Evolutionary conservation across 202 grass and related monocot species (phyloP).

Genomic region (Alloteropsis angusta): DNA sequence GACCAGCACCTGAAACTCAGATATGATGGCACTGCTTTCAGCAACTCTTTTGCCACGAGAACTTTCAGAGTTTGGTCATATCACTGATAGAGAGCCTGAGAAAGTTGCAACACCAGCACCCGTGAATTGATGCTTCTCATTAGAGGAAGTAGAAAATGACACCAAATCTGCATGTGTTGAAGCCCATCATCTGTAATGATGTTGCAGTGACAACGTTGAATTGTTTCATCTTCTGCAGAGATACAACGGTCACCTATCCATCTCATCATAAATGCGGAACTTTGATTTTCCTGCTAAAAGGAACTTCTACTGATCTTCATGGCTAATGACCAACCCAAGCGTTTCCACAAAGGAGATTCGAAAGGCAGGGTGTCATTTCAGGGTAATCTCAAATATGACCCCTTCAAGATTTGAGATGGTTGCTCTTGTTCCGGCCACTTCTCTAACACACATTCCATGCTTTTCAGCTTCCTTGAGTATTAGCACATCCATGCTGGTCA

Average conservation of each 20-base stretch:
- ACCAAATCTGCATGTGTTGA: not conserved
- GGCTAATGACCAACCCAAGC: not conserved
- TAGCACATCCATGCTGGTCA: slow-evolving; percentile 74
- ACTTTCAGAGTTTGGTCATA: slow-evolving; percentile 32
- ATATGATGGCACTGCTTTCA: slow-evolving; percentile 30
- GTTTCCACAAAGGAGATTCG: not conserved
- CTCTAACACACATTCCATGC: slow-evolving; percentile 56
- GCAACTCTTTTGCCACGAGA: slow-evolving; percentile 12
- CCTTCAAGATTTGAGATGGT: slow-evolving; percentile 64
- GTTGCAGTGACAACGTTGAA: not conserved
- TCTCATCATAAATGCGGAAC: not conserved
- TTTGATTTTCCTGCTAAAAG: slow-evolving; percentile 10
- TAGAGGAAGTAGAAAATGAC: not conserved
- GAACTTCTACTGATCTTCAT: not conserved
- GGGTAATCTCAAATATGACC: slow-evolving; percentile 70
- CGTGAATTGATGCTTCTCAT: not conserved
- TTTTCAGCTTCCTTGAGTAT: slow-evolving; percentile 56
- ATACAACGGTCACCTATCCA: not conserved
- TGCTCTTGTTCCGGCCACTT: slow-evolving; percentile 66
- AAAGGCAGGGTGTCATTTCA: slow-evolving; percentile 27
- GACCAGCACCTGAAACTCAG: slow-evolving; percentile 15
- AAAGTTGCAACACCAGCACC: not conserved
- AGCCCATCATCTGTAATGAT: slow-evolving; percentile 4
- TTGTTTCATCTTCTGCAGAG: not conserved
- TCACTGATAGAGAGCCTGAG: slow-evolving; percentile 9